phyloP scores from a whole-genome alignment of 2,329 filamentous ascomycete species.

The Apiospora marii region DNA sequence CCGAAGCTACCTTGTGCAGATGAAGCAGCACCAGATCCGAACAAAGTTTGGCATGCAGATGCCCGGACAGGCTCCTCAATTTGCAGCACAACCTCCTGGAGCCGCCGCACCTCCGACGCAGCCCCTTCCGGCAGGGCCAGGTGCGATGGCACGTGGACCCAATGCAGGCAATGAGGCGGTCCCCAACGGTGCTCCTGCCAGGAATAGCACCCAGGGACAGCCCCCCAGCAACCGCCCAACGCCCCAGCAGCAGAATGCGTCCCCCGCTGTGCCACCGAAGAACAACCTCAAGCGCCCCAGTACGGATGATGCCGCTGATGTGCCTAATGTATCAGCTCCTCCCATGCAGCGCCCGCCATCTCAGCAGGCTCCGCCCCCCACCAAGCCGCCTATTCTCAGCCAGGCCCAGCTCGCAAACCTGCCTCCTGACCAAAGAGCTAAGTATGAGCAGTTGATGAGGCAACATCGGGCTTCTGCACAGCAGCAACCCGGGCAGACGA shows the following conservation, averaged over 20 bases:
- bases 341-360: constrained; percentile 40
- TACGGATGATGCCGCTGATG: constrained; percentile 51
- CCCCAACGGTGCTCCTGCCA: constrained; percentile 25
- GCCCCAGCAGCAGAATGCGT: constrained; percentile 45
- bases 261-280: constrained; percentile 50
- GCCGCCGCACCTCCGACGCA: constrained; percentile 31
- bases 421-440: constrained; percentile 52
- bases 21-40: constrained; percentile 35
- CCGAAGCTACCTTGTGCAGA: constrained; percentile 31
- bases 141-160: background rate
- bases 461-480: constrained; percentile 31
- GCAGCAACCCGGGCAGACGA: constrained; percentile 27
- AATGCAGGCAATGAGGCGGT: background rate
- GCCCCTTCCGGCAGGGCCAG: background rate
- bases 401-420: constrained; percentile 51
- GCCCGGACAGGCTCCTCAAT: constrained; percentile 30
- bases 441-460: constrained; percentile 38
- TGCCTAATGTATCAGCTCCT: constrained; percentile 31
- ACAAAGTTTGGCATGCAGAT: constrained; percentile 25
- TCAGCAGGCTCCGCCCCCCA: constrained; percentile 39
- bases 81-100: constrained; percentile 32
- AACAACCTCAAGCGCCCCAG: constrained; percentile 58
- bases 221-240: constrained; percentile 35
- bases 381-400: constrained; percentile 38
- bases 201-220: constrained; percentile 31